A percentile compares a stretch with the other conserved stretches of the same genome.
Conservation (phyloP, 441 rosid genomes). For the Erysimum pusillum region DNA sequence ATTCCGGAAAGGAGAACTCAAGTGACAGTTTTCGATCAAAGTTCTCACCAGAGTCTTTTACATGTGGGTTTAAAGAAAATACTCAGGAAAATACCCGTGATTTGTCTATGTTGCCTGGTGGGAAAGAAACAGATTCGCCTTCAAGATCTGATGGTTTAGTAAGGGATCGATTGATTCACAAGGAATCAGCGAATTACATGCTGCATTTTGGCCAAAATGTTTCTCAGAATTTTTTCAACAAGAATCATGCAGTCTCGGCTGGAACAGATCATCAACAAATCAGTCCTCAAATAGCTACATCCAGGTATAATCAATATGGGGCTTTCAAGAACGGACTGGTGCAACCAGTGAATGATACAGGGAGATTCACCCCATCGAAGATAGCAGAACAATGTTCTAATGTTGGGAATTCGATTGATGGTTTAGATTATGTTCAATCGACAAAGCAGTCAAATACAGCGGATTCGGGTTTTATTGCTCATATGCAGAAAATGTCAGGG, state of each 20-base stretch:
- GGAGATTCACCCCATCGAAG: conserved; percentile 50
- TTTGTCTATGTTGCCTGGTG: conserved; percentile 52
- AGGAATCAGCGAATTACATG: conserved; percentile 50
- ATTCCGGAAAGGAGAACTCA: neutral
- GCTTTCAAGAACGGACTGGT: conserved; percentile 69
- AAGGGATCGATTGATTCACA: conserved; percentile 46
- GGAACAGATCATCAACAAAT: conserved; percentile 61
- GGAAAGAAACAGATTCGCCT: conserved; percentile 56
- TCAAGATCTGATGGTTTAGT: conserved; percentile 34
- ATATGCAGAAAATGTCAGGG: conserved; percentile 44
- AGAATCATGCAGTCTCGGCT: conserved; percentile 48
- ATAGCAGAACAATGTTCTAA: conserved; percentile 51
- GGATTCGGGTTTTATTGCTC: neutral
- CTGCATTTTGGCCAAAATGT: conserved; percentile 49
- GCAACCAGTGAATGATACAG: conserved; percentile 56
- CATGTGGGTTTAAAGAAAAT: too few relatives aligned
- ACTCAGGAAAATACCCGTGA: conserved; percentile 52
- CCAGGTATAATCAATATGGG: conserved; percentile 80
- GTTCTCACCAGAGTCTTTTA: conserved; percentile 1
- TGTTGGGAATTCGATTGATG: conserved; percentile 57
- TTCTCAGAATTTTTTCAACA: conserved; percentile 48
- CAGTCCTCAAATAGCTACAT: conserved; percentile 76
- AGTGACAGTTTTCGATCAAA: conserved; percentile 11
- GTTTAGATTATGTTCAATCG: conserved; percentile 47
- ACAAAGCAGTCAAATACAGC: conserved; percentile 47